Conservation (phyloP, 2,329 filamentous ascomycete genomes). For the Talaromyces pinophilus region DNA sequence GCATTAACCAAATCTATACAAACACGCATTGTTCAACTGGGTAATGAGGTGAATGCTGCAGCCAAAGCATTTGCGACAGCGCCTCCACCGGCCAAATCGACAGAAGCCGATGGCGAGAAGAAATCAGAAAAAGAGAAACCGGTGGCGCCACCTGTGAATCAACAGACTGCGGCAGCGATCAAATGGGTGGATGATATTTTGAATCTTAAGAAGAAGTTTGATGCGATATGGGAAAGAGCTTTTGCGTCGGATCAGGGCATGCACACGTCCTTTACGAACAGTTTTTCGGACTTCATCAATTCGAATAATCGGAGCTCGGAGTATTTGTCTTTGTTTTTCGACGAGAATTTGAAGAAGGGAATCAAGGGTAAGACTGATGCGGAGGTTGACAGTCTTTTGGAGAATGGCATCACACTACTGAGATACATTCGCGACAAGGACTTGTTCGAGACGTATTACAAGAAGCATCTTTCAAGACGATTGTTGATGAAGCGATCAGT, state of each 20-base stretch:
- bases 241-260: slow-evolving; percentile 75
- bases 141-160: slow-evolving; percentile 57
- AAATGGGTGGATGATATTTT: slow-evolving; percentile 95
- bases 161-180: slow-evolving; percentile 82
- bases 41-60: slow-evolving; percentile 74
- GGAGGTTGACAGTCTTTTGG: slow-evolving; percentile 79
- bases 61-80: slow-evolving; percentile 58
- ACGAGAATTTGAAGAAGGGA: slow-evolving; percentile 92
- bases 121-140: slow-evolving; percentile 48
- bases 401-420: slow-evolving; percentile 85
- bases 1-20: slow-evolving; percentile 72
- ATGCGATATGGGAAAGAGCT: slow-evolving; percentile 71
- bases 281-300: slow-evolving; percentile 93
- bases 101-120: slow-evolving; percentile 54
- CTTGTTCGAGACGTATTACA: slow-evolving; percentile 95
- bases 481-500: slow-evolving; percentile 86
- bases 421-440: slow-evolving; percentile 91
- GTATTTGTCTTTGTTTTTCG: slow-evolving; percentile 93
- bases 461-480: slow-evolving; percentile 88
- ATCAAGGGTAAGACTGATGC: slow-evolving; percentile 89
- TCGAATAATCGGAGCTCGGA: slow-evolving; percentile 82
- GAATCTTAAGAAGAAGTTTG: slow-evolving; percentile 83
- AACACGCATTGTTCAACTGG: slow-evolving; percentile 74
- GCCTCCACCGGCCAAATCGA: slow-evolving; percentile 50
- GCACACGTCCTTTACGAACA: slow-evolving; percentile 79